Percentiles rank a stretch among this genome's conserved stretches.
These are phyloP conservation scores for Colletotrichum karsti DNA, from an alignment of 2,329 filamentous ascomycete species.

Conservation along the genomic window DNA sequence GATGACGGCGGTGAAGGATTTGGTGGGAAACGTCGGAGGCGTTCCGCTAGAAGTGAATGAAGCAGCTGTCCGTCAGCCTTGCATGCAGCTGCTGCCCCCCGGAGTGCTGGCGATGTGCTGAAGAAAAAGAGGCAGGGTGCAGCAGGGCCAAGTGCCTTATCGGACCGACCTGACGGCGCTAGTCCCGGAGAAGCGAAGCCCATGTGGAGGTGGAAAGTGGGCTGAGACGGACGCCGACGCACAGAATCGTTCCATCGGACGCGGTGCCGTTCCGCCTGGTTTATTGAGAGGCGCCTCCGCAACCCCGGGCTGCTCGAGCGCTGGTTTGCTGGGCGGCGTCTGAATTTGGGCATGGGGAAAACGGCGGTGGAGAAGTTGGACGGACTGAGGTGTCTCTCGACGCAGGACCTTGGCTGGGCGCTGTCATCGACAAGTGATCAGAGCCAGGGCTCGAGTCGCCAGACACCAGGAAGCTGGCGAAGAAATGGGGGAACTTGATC, in stretches of 20 bases:
- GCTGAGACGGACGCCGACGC: conserved; percentile 8
- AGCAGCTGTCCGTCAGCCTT: conserved; percentile 21
- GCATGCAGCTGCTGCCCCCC: not conserved
- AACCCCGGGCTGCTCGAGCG: not conserved
- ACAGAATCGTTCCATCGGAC: conserved; percentile 6
- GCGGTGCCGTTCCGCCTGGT: not conserved
- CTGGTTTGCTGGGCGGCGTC: conserved; percentile 16
- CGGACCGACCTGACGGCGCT: conserved; percentile 27
- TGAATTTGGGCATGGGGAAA: not conserved
- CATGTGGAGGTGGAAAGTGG: conserved; percentile 14
- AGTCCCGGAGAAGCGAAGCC: not conserved
- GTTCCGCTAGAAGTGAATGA: not conserved
- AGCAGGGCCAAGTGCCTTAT: conserved; percentile 16
- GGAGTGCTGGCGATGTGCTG: not conserved
- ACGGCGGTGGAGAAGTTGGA: not conserved
- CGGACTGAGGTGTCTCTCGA: not conserved
- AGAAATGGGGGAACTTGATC: not conserved
- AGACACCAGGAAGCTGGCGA: not conserved
- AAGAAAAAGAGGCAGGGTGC: conserved; percentile 10
- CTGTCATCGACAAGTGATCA: conserved; percentile 20
- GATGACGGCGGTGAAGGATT: not conserved
- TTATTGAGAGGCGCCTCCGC: not conserved
- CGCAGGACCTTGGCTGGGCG: conserved; percentile 9
- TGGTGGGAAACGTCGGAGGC: not conserved
- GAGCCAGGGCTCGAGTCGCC: conserved; percentile 4